These are phyloP conservation scores for Thymus quinquecostatus DNA, from an alignment of 257 asterid genomes.

Conservation along the genomic window DNA sequence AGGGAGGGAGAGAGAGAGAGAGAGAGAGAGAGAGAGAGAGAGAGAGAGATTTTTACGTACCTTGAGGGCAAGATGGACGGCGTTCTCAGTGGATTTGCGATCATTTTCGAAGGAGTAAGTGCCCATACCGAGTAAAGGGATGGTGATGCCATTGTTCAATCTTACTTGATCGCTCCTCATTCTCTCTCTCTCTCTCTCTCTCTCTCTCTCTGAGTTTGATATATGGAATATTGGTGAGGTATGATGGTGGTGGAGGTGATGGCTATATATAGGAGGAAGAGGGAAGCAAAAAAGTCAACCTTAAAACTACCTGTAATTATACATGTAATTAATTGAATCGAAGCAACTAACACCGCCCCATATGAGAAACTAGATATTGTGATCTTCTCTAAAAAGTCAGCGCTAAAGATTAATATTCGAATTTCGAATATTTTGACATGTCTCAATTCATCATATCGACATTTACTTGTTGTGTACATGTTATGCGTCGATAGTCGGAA, in stretches of 20 bases:
- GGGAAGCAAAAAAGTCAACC: slow-evolving; percentile 48
- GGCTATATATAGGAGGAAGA: slow-evolving; percentile 21
- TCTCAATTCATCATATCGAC: not conserved
- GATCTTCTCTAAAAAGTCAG: slow-evolving; percentile 35
- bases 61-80: slow-evolving; percentile 72
- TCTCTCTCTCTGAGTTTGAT: not conserved
- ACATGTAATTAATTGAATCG: not conserved
- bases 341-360: slow-evolving; percentile 41
- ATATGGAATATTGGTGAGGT: not conserved
- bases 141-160: slow-evolving; percentile 69
- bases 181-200: slow-evolving; percentile 16
- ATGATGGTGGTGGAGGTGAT: slow-evolving; percentile 5
- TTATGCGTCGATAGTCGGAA: too few species aligned
- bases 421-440: not conserved
- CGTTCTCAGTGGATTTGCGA: slow-evolving; percentile 51
- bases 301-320: slow-evolving; percentile 22
- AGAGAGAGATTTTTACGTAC: slow-evolving; percentile 34
- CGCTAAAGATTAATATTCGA: not conserved
- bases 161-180: slow-evolving; percentile 61
- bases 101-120: slow-evolving; percentile 75
- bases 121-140: slow-evolving; percentile 76
- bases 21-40: not conserved
- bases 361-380: slow-evolving; percentile 26
- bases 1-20: not conserved
- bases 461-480: too few species aligned